A percentile compares a stretch with the other conserved stretches of the same genome.
Conservation (phyloP, 2,329 filamentous ascomycete genomes). For the Cordyceps farinosa region DNA sequence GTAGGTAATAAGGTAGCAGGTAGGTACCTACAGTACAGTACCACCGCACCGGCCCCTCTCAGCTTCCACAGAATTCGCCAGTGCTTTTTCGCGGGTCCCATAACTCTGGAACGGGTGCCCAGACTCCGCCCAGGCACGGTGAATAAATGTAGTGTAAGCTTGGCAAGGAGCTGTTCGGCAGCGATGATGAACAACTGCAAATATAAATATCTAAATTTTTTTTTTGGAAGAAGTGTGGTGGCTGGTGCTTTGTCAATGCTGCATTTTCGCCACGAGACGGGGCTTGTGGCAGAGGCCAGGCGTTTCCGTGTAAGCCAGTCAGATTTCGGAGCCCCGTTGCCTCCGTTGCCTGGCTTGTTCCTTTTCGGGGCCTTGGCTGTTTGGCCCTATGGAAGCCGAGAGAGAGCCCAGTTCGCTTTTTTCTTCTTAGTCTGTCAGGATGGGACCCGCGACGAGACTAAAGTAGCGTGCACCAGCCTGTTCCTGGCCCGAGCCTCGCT, state of each 20-base stretch:
- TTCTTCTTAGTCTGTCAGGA: too few species aligned
- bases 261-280: neutral
- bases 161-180: neutral
- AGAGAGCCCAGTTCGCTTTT: too few species aligned
- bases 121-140: neutral
- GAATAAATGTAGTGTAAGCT: too few species aligned
- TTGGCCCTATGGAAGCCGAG: neutral
- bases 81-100: neutral
- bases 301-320: neutral
- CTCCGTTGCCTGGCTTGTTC: too few species aligned
- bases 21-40: too few species aligned
- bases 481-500: neutral
- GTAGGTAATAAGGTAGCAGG: too few species aligned
- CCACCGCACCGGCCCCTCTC: too few species aligned
- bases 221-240: too few species aligned
- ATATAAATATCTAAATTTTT: neutral
- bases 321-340: neutral
- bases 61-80: too few species aligned
- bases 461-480: neutral
- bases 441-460: neutral
- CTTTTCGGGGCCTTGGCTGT: neutral
- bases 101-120: constrained; percentile 12
- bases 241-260: too few species aligned
- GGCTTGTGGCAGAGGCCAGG: neutral
- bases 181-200: neutral